Conservation (phyloP, 2,329 filamentous ascomycete species). For the Penicillium oxalicum region DNA sequence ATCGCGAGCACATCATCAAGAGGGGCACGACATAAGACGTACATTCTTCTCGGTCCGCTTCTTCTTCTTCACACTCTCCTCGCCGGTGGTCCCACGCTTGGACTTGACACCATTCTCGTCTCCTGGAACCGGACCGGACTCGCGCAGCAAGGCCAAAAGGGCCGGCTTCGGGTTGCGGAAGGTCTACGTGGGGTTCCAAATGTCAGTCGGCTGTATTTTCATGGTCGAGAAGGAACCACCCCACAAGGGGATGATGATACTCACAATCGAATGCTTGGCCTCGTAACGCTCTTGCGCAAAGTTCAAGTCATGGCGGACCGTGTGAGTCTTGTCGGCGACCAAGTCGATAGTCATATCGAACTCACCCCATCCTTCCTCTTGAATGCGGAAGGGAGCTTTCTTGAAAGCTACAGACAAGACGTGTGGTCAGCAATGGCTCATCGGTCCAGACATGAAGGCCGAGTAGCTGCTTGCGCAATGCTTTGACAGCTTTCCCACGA, state of each 20-base stretch:
- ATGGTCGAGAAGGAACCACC: too few species aligned
- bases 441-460: not conserved
- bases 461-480: not conserved
- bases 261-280: constrained; percentile 65
- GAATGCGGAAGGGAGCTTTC: constrained; percentile 78
- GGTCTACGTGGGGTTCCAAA: constrained; percentile 38
- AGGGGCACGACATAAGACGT: constrained; percentile 12
- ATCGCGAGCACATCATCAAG: too few species aligned
- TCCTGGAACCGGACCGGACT: constrained; percentile 78
- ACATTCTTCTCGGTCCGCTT: constrained; percentile 59
- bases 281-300: constrained; percentile 80
- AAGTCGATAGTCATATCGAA: constrained; percentile 90
- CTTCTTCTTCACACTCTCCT: constrained; percentile 69
- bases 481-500: too few species aligned
- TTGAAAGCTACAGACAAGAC: constrained; percentile 57
- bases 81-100: constrained; percentile 52
- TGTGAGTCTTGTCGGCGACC: constrained; percentile 79
- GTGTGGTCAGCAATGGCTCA: constrained; percentile 3
- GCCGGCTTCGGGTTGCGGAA: constrained; percentile 92
- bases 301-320: constrained; percentile 83
- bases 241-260: not conserved
- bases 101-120: constrained; percentile 59
- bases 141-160: constrained; percentile 70
- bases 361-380: constrained; percentile 96
- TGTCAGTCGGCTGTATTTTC: not conserved